Evolutionary conservation across 805 yeast species (phyloP), one percentile per base, ranked within the genome.

Genomic region (Metschnikowia borealis): DNA sequence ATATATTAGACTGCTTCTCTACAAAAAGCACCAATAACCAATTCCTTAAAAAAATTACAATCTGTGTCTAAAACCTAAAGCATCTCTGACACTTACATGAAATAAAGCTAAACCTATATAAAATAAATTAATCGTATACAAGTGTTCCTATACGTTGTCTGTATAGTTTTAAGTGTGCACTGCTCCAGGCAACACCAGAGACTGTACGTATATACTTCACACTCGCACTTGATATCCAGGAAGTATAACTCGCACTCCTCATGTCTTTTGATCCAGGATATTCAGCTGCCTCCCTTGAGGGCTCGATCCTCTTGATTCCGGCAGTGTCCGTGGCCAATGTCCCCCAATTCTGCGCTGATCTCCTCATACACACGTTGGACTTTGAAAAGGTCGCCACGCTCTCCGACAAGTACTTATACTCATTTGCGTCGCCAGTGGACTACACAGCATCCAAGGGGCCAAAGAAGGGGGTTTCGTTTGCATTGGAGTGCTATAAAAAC

Each of bases 261-360:
- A 52, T 54, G 52, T 46, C 44, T 17, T 52, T 49, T 36, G 46
- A 41, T 8, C 18, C 45, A 2, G 50, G 51, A 14, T 48, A 34
- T 23, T 40, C 57, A 20, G 18, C 40, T 18, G 46, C 20, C 26
- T 4, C 46, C 34, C 41, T 60, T 7, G 39, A 47, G 8, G 68
- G 66, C 39, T 66, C 80, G 1, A 75, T 74, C 1, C 68, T 86
- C n/a, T 62, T 92, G 0, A 38, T 94, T 1, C 98, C 98, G 0
- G 68, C 90, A 0, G 86, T 94, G 0, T 82, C 97, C 3, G 78
- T 88, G 5, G 98, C 96, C 6, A 94, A 92, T 60, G 85, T 90
- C 3, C 95, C 98, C 0, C 99, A 94, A 64, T 69, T 92, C 44
- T 68, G 91, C 0, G 66, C 79, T 5, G 98, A 91, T 65, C 71